Percentiles rank a stretch among this genome's conserved stretches.
Conservation (phyloP, 345 rosid species). For the Camelina sativa region DNA sequence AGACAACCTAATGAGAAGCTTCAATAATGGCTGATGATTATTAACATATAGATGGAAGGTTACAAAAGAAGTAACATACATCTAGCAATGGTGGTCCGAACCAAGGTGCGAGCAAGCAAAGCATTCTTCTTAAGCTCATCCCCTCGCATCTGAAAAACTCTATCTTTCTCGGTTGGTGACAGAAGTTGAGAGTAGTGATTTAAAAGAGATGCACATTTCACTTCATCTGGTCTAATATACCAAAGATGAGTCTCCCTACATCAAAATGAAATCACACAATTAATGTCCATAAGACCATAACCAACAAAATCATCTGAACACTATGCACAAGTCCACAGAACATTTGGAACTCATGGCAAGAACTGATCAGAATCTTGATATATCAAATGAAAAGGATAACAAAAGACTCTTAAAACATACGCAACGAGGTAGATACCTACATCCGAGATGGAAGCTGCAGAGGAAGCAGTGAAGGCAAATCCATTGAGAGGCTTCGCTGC, state of each 20-base stretch:
- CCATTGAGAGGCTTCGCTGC: conserved; percentile 50
- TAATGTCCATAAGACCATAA: conserved; percentile 13
- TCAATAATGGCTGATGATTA: not conserved
- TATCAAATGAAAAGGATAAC: no score
- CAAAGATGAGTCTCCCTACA: conserved; percentile 85
- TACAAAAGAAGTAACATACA: conserved; percentile 48
- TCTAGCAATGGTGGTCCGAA: conserved; percentile 87
- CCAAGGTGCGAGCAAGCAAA: conserved; percentile 74
- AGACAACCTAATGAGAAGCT: not conserved
- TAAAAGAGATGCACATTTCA: conserved; percentile 61
- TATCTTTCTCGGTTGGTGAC: conserved; percentile 68
- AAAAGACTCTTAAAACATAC: not conserved
- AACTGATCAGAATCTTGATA: no score
- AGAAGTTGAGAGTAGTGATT: conserved; percentile 63
- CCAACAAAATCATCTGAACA: not conserved
- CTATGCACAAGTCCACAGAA: no score
- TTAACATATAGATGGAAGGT: not conserved
- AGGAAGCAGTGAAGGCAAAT: conserved; percentile 50
- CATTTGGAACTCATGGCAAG: no score
- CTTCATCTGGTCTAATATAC: conserved; percentile 79
- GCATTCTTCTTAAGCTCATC: conserved; percentile 71
- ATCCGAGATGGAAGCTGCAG: conserved; percentile 62
- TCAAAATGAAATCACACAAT: not conserved
- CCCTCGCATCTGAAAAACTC: conserved; percentile 54
- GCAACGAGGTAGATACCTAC: conserved; percentile 38